phyloP scores from a whole-genome alignment of 495 filamentous ascomycete species.

The Xylaria curta region DNA sequence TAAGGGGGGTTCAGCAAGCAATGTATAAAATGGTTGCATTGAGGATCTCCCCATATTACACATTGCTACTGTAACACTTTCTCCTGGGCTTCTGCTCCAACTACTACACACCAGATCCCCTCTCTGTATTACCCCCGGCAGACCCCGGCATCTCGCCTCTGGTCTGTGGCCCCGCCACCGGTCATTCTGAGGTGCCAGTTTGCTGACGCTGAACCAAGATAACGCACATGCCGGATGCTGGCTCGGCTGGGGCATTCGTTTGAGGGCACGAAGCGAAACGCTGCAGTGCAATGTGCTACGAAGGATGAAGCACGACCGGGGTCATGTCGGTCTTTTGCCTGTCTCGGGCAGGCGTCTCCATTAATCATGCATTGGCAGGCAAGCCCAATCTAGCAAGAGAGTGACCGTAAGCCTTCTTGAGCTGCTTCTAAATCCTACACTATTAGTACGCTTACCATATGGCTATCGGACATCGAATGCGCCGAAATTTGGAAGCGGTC shows the following conservation, averaged over 20 bases:
- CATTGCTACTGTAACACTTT: slow-evolving; percentile 4
- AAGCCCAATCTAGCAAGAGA: slow-evolving; percentile 3
- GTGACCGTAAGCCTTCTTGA: slow-evolving; percentile 12
- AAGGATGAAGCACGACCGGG: slow-evolving; percentile 15
- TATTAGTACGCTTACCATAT: neutral
- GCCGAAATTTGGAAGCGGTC: slow-evolving; percentile 1
- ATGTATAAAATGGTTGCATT: neutral
- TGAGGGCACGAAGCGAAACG: neutral
- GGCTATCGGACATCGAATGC: slow-evolving; percentile 7
- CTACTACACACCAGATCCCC: slow-evolving; percentile 1
- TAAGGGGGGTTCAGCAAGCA: neutral
- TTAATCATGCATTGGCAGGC: neutral
- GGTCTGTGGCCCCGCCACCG: neutral
- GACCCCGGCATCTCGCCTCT: neutral
- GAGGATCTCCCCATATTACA: neutral
- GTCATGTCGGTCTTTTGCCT: neutral
- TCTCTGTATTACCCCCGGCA: neutral
- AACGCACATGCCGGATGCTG: neutral
- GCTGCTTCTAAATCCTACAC: slow-evolving; percentile 11
- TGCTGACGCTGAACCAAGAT: slow-evolving; percentile 1
- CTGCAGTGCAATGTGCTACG: neutral
- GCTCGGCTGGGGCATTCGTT: neutral
- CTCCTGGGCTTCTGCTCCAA: neutral
- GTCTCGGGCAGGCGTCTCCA: slow-evolving; percentile 9
- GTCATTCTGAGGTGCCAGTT: neutral